phyloP scores from a whole-genome alignment of 257 asterid genomes.

The Solanum paucissectum region DNA sequence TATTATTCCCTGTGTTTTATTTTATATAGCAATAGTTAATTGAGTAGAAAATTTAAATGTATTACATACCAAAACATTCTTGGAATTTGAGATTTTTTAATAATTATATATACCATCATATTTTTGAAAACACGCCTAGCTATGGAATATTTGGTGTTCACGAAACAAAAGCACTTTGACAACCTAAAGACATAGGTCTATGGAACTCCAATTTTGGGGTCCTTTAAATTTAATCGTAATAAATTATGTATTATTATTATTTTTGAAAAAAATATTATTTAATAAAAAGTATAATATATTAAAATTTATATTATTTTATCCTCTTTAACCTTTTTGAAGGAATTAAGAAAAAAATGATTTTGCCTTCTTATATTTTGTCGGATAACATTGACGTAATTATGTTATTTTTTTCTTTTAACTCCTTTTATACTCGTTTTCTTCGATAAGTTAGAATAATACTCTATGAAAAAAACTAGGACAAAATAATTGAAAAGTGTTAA shows the following conservation, averaged over 20 bases:
- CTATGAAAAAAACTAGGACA: not conserved
- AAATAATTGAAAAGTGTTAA: not conserved
- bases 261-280: too few relatives aligned
- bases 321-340: not conserved
- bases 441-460: not conserved
- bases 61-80: not conserved
- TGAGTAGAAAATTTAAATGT: not conserved
- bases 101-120: not conserved
- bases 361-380: not conserved
- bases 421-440: not conserved
- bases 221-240: not conserved
- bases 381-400: too few relatives aligned
- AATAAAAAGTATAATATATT: too few relatives aligned
- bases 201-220: not conserved
- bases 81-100: not conserved
- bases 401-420: not conserved
- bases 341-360: too few relatives aligned
- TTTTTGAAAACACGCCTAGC: not conserved
- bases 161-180: not conserved
- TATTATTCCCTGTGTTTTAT: not conserved
- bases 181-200: not conserved
- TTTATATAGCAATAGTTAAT: not conserved
- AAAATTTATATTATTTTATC: too few relatives aligned
- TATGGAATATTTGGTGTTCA: not conserved
- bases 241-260: too few relatives aligned